Evolutionary conservation across 2,329 filamentous ascomycete species (phyloP).

Genomic region (Aspergillus sojae): DNA sequence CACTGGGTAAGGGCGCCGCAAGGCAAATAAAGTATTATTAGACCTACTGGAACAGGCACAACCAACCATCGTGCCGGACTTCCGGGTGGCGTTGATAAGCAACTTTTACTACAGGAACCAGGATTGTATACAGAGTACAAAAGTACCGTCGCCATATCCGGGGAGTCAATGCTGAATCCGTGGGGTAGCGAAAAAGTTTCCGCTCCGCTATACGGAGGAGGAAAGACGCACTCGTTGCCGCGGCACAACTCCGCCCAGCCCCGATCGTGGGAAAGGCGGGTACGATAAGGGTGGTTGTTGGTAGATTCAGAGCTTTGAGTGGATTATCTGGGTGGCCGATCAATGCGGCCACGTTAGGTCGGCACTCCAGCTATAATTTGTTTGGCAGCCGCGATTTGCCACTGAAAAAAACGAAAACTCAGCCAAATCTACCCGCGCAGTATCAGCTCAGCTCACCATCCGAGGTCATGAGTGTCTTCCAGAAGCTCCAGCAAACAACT

Average conservation of each 20-base stretch:
- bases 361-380: background rate
- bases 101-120: background rate
- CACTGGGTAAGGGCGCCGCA: background rate
- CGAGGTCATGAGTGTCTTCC: conserved; percentile 4
- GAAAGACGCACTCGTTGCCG: background rate
- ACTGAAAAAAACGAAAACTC: background rate
- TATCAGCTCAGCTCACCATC: conserved; percentile 1
- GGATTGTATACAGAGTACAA: background rate
- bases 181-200: background rate
- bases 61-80: background rate
- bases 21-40: background rate
- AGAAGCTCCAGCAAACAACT: background rate
- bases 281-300: background rate
- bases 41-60: background rate
- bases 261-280: background rate
- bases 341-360: background rate
- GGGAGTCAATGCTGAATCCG: background rate
- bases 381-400: background rate
- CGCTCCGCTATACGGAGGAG: background rate
- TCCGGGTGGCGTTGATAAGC: background rate
- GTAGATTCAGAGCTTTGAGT: background rate
- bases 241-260: background rate
- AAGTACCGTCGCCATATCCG: background rate
- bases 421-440: background rate
- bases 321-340: background rate